phyloP scores from a whole-genome alignment of 2,329 filamentous ascomycete genomes.

The Emmonsiellopsis sp. region DNA sequence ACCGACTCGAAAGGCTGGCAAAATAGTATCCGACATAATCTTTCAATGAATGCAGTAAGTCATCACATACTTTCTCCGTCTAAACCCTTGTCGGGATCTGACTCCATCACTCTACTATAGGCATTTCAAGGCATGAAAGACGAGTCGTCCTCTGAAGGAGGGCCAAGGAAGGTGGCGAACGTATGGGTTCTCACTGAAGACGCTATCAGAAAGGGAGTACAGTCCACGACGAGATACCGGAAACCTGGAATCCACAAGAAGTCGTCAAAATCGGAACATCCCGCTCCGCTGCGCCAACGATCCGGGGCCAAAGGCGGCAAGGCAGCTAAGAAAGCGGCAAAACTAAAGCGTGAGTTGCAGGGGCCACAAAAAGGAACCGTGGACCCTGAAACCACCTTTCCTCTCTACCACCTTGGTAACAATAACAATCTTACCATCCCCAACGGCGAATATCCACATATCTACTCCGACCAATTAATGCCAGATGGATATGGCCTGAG shows the following conservation, averaged over 20 bases:
- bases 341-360: conserved; percentile 18
- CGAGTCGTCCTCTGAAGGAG: conserved; percentile 32
- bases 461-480: background rate
- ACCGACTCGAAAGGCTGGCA: conserved; percentile 67
- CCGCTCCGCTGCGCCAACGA: conserved; percentile 31
- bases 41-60: conserved; percentile 89
- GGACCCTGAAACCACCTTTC: background rate
- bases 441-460: background rate
- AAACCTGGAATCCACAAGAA: conserved; percentile 39
- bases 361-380: conserved; percentile 15
- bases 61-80: conserved; percentile 6
- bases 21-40: conserved; percentile 90
- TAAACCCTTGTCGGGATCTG: conserved; percentile 3
- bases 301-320: conserved; percentile 35
- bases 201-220: conserved; percentile 62
- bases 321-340: conserved; percentile 28
- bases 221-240: conserved; percentile 76
- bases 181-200: conserved; percentile 70
- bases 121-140: conserved; percentile 28
- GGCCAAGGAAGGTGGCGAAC: conserved; percentile 56
- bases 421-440: conserved; percentile 4
- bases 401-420: background rate
- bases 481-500: conserved; percentile 15
- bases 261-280: conserved; percentile 25
- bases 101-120: conserved; percentile 14